These are phyloP conservation scores for Acanthamoeba divionensis DNA, from an alignment of 208 protist genomes.

Conservation along the genomic window DNA sequence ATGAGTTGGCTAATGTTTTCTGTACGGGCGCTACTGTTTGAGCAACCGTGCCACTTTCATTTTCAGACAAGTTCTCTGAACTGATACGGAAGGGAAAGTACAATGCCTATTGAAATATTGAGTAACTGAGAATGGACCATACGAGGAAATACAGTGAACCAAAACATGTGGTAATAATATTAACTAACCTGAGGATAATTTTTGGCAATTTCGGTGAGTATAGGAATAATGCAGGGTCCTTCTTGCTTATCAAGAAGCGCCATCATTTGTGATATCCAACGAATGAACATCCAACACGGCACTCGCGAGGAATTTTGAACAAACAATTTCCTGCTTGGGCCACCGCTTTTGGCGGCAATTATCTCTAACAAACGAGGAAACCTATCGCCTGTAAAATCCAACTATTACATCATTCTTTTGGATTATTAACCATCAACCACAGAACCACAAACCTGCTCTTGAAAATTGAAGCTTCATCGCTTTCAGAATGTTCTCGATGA, in stretches of 20 bases:
- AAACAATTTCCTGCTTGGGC: constrained; percentile 44
- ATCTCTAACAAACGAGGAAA: constrained; percentile 79
- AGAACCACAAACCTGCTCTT: background rate
- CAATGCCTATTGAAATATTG: constrained; percentile 74
- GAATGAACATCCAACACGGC: constrained; percentile 76
- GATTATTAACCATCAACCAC: too few species aligned
- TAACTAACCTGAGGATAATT: constrained; percentile 21
- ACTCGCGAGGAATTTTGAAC: constrained; percentile 33
- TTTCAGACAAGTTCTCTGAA: constrained; percentile 67
- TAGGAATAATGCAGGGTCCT: constrained; percentile 50
- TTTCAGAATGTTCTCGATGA: constrained; percentile 60
- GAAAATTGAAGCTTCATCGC: constrained; percentile 60
- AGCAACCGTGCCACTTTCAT: background rate
- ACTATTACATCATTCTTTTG: too few species aligned
- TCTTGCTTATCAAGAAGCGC: constrained; percentile 64
- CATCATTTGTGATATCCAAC: constrained; percentile 82
- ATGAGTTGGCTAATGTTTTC: constrained; percentile 47
- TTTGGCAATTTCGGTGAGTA: constrained; percentile 74
- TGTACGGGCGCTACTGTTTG: constrained; percentile 27
- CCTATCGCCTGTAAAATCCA: constrained; percentile 39
- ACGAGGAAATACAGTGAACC: too few species aligned
- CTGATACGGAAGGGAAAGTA: constrained; percentile 83
- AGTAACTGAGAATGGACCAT: too few species aligned
- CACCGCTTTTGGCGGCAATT: background rate
- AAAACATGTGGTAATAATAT: too few species aligned